Base-by-base conservation (phyloP, 2,329 filamentous ascomycete genomes). In the Xylariaceae sp. region DNA sequence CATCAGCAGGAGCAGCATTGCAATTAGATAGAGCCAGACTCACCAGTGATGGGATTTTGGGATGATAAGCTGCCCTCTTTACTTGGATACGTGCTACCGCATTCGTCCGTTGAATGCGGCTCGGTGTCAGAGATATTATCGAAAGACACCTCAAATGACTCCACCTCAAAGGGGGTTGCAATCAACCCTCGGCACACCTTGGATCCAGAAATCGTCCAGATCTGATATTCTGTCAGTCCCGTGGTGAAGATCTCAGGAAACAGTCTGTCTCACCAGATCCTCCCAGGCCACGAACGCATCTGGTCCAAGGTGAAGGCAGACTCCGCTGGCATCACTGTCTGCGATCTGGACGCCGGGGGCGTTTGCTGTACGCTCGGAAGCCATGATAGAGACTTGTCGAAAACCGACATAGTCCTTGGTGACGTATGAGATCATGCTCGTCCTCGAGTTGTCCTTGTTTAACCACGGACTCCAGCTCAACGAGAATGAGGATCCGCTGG, bases 241-340 rank as follows among this genome's bases (percentile, higher is more conserved):
- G n/a, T 27, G 4, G 9, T 6, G 5, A n/a, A 15, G 33, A 29
- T 26, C 14, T 8, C n/a, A 1, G 9, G 24, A 15, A 23, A 21
- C n/a, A 25, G 21, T 18, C 9, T 23, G 16, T 19, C 63, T 27
- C 55, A 71, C 69, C 25, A 53, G 57, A 29, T 73, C 62, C 44
- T 77, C 73, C 61, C 72, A 77, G 32, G 67, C 64, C 11, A 77
- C 55, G 41, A 75, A 74, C 1, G 72, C 64, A 42, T 76, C 72
- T 0, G 64, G 55, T 0, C 61, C 62, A 12, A 77, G 59, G 39
- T 64, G 61, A 10, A 70, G 47, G 42, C 74, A 77, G 12, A 70
- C 62, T 0, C 69, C 65, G 22, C 60, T 56, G 2, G 55, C 51
- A 33, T 77, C 70, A 2, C 46, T 40, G 13, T 52, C 40, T 17